These are phyloP conservation scores for Marchantia polymorpha DNA, from an alignment of 225 moss, liverwort and hornwort species.

Conservation along the genomic window DNA sequence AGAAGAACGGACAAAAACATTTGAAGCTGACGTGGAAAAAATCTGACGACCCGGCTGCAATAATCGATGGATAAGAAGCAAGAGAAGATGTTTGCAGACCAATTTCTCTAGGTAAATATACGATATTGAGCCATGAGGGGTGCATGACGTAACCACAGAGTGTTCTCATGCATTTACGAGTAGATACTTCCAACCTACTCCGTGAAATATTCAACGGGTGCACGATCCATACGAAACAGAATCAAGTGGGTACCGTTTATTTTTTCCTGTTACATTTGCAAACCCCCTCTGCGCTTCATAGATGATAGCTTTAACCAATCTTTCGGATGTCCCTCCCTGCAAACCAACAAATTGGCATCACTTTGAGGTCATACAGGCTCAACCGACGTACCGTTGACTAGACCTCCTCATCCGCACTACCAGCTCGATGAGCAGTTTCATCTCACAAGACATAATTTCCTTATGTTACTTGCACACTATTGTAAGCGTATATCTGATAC, in stretches of 20 bases:
- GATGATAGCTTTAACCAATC: slow-evolving; percentile 78
- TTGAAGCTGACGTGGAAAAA: not conserved
- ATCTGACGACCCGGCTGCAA: not conserved
- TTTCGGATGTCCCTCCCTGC: slow-evolving; percentile 68
- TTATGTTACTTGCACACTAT: too few relatives aligned
- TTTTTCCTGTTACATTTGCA: slow-evolving; percentile 72
- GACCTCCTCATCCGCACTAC: too few relatives aligned
- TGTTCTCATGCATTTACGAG: not conserved
- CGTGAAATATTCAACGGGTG: not conserved
- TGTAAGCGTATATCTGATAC: too few relatives aligned
- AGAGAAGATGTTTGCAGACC: not conserved
- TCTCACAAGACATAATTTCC: too few relatives aligned
- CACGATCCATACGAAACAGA: not conserved
- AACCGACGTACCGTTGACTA: not conserved
- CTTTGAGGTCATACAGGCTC: not conserved
- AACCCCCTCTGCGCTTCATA: slow-evolving; percentile 87
- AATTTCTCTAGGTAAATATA: not conserved
- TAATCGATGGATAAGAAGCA: not conserved
- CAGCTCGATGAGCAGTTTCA: too few relatives aligned
- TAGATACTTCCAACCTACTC: too few relatives aligned
- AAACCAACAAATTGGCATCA: not conserved
- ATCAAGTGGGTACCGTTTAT: slow-evolving; percentile 58
- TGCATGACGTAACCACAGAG: not conserved
- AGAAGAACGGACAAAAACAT: not conserved
- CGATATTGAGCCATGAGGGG: not conserved